Conservation (phyloP, 2,329 filamentous ascomycete genomes). For the Periglandula ipomoeae region DNA sequence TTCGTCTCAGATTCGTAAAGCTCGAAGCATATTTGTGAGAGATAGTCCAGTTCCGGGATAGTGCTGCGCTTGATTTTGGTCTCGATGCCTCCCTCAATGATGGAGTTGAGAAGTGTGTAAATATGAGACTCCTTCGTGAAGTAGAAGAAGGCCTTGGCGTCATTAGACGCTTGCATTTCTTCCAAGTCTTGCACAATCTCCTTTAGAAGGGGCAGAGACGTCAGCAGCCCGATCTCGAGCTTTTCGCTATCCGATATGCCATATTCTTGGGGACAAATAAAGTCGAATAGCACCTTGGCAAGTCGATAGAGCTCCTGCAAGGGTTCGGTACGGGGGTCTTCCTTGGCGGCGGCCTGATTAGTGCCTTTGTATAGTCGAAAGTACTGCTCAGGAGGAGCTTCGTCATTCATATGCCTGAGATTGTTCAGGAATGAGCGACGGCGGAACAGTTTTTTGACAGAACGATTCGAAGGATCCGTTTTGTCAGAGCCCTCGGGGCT, state of each 20-base stretch:
- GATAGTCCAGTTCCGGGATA: conserved; percentile 94
- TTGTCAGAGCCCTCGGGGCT: conserved; percentile 29
- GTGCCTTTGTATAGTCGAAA: conserved; percentile 84
- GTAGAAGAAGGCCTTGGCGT: conserved; percentile 95
- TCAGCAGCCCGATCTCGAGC: conserved; percentile 93
- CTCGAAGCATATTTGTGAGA: conserved; percentile 96
- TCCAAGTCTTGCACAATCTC: conserved; percentile 96
- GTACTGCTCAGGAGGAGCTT: conserved; percentile 60
- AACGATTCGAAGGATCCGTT: conserved; percentile 28
- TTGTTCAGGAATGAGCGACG: conserved; percentile 51
- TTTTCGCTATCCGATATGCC: conserved; percentile 94
- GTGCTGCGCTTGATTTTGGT: conserved; percentile 94
- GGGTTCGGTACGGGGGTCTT: conserved; percentile 77
- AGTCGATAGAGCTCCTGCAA: conserved; percentile 88
- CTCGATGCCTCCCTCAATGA: conserved; percentile 90
- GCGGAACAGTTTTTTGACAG: conserved; percentile 43
- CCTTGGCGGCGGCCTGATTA: conserved; percentile 58
- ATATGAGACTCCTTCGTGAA: conserved; percentile 99
- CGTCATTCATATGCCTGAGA: conserved; percentile 39
- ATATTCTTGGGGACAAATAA: conserved; percentile 97
- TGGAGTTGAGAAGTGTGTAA: conserved; percentile 95
- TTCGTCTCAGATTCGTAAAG: conserved; percentile 90
- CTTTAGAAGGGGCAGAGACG: conserved; percentile 84
- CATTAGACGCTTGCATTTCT: conserved; percentile 89
- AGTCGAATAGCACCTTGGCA: conserved; percentile 93